A percentile compares a stretch with the other conserved stretches of the same genome.
phyloP scores from a whole-genome alignment of 208 protist genomes.

The Acanthamoeba triangularis region DNA sequence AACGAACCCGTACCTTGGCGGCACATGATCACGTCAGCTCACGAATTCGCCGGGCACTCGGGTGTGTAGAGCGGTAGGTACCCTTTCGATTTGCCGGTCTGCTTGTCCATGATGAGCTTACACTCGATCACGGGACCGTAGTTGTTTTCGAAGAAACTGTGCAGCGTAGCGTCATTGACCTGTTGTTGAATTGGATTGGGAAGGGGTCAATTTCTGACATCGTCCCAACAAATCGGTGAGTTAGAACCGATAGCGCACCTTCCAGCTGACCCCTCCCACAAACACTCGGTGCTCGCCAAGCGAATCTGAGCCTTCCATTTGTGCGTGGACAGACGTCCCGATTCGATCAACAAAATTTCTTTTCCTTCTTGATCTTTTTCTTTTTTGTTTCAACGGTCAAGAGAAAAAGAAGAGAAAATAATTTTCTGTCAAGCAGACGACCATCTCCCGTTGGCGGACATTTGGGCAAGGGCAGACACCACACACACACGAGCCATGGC shows the following conservation, averaged over 20 bases:
- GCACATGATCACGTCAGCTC: background rate
- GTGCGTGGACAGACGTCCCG: background rate
- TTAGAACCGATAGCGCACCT: background rate
- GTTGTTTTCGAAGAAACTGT: slow-evolving; percentile 61
- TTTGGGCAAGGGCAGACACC: no score
- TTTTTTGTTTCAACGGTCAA: no score
- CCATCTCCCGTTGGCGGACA: no score
- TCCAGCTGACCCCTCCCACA: slow-evolving; percentile 71
- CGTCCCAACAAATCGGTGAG: no score
- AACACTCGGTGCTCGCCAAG: slow-evolving; percentile 38
- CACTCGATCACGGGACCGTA: slow-evolving; percentile 66
- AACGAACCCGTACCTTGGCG: slow-evolving; percentile 52
- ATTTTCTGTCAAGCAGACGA: no score
- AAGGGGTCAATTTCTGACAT: background rate
- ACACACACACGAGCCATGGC: no score
- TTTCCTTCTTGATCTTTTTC: no score
- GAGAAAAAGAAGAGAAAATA: no score
- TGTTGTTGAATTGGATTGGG: background rate
- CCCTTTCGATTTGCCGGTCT: slow-evolving; percentile 71
- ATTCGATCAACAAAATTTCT: no score
- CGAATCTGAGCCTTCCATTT: background rate
- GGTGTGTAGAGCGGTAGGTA: slow-evolving; percentile 36
- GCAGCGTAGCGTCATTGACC: slow-evolving; percentile 22
- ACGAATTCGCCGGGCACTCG: background rate
- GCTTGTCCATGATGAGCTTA: slow-evolving; percentile 68